These are phyloP conservation scores for Coemansia brasiliensis DNA, from an alignment of 192 early-diverging fungal genomes.

Conservation along the genomic window DNA sequence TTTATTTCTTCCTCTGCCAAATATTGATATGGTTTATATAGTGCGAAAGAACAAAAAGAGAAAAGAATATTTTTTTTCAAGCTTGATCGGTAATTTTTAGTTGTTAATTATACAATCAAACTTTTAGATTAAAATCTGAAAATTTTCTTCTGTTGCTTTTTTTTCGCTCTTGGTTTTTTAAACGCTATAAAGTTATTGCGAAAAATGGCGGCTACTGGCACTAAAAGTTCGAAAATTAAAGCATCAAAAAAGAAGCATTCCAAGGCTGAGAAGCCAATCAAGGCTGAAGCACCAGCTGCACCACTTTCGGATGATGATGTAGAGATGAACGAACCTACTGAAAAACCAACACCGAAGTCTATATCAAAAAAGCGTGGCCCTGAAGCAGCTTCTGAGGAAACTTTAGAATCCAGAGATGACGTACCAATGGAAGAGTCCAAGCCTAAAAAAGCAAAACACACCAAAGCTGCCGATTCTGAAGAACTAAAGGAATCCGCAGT, in stretches of 20 bases:
- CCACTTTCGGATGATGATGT: slow-evolving; percentile 1
- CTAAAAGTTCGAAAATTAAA: neutral
- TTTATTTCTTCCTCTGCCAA: neutral
- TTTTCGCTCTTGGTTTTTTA: neutral
- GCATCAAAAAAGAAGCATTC: slow-evolving; percentile 14
- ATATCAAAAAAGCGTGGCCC: slow-evolving; percentile 11
- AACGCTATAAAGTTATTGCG: neutral
- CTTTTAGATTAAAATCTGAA: neutral
- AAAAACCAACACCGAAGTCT: slow-evolving; percentile 1
- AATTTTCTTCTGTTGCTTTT: neutral
- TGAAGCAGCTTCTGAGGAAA: neutral
- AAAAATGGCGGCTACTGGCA: slow-evolving; percentile 11
- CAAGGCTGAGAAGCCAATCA: slow-evolving; percentile 3
- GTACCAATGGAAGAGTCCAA: neutral
- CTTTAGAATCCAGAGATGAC: slow-evolving; percentile 1
- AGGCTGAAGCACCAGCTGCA: slow-evolving; percentile 5
- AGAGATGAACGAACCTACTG: slow-evolving; percentile 2
- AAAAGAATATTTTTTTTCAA: neutral
- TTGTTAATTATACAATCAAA: neutral
- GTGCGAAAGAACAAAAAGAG: slow-evolving; percentile 1
- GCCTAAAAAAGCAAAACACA: neutral
- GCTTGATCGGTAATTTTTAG: neutral
- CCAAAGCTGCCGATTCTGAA: slow-evolving; percentile 4
- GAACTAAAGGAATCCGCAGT: neutral
- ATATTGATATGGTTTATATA: neutral